Evolutionary conservation across 2,329 filamentous ascomycete species (phyloP).

Genomic region (Paracorniculantispora psalliotae): DNA sequence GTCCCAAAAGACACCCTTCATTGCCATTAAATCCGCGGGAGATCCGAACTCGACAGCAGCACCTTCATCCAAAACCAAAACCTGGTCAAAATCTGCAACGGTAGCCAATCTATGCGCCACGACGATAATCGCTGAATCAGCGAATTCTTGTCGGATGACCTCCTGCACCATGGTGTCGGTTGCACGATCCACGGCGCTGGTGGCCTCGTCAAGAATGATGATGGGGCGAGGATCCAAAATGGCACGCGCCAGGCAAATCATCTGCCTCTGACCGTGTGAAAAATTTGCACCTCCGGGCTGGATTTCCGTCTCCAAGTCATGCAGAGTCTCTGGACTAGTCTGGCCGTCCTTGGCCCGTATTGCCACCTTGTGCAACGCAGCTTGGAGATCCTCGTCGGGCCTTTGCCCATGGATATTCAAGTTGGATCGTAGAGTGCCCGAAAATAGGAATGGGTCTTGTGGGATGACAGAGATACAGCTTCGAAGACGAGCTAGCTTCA

Average conservation of each 20-base stretch:
- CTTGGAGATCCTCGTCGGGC: neutral
- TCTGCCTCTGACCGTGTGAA: constrained; percentile 14
- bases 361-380: neutral
- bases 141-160: constrained; percentile 10
- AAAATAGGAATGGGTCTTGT: constrained; percentile 15
- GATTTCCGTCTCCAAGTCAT: constrained; percentile 4
- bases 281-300: constrained; percentile 4
- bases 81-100: constrained; percentile 12
- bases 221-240: constrained; percentile 7
- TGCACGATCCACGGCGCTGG: constrained; percentile 11
- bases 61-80: constrained; percentile 13
- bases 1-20: constrained; percentile 9
- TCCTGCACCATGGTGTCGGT: constrained; percentile 13
- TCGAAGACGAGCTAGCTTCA: constrained; percentile 3
- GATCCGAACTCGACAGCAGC: constrained; percentile 2
- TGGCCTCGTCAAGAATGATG: constrained; percentile 16
- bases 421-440: constrained; percentile 8
- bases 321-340: neutral
- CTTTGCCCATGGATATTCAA: neutral
- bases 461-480: constrained; percentile 8
- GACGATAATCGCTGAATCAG: constrained; percentile 8
- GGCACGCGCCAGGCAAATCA: constrained; percentile 14
- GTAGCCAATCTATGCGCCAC: constrained; percentile 14
- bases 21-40: neutral
- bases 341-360: neutral